A percentile compares a stretch with the other conserved stretches of the same genome.
Evolutionary conservation across 148 eudicot species (phyloP).

Genomic region (Persicaria maculosa): DNA sequence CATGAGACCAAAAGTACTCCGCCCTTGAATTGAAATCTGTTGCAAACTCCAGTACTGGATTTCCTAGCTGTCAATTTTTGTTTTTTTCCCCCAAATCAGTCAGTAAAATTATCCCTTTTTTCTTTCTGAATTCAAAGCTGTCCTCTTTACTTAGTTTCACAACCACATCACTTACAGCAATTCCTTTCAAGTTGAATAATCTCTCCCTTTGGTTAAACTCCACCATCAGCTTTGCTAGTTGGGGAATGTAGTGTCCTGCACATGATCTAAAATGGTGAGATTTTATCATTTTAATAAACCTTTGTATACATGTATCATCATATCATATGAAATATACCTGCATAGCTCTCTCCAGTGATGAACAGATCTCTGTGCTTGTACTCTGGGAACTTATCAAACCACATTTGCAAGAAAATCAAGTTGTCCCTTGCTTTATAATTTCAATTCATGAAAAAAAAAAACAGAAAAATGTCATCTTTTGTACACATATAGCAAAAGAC

Average conservation of each 20-base stretch:
- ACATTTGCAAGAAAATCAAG: slow-evolving; percentile 70
- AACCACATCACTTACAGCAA: slow-evolving; percentile 53
- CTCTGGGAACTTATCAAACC: slow-evolving; percentile 85
- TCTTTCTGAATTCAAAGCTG: background rate
- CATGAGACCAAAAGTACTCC: slow-evolving; percentile 97
- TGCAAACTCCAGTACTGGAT: slow-evolving; percentile 84
- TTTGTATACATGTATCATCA: background rate
- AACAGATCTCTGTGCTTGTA: slow-evolving; percentile 57
- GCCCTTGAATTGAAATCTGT: slow-evolving; percentile 94
- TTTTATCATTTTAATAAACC: too few relatives aligned
- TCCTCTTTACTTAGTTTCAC: background rate
- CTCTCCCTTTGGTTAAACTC: slow-evolving; percentile 54
- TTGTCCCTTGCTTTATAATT: slow-evolving; percentile 70
- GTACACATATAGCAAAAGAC: background rate
- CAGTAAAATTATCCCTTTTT: background rate
- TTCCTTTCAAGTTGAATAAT: slow-evolving; percentile 77
- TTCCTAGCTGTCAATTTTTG: slow-evolving; percentile 54
- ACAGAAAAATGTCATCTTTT: background rate
- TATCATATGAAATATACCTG: slow-evolving; percentile 42
- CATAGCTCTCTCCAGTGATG: slow-evolving; percentile 98
- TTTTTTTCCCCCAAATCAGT: background rate
- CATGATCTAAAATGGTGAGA: background rate
- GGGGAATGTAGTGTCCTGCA: slow-evolving; percentile 93
- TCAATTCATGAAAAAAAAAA: slow-evolving; percentile 5
- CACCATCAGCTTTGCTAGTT: slow-evolving; percentile 76